Evolutionary conservation across 208 protist species (phyloP), one percentile per base, ranked within the genome.

Genomic region (Zelonia costaricensis): DNA sequence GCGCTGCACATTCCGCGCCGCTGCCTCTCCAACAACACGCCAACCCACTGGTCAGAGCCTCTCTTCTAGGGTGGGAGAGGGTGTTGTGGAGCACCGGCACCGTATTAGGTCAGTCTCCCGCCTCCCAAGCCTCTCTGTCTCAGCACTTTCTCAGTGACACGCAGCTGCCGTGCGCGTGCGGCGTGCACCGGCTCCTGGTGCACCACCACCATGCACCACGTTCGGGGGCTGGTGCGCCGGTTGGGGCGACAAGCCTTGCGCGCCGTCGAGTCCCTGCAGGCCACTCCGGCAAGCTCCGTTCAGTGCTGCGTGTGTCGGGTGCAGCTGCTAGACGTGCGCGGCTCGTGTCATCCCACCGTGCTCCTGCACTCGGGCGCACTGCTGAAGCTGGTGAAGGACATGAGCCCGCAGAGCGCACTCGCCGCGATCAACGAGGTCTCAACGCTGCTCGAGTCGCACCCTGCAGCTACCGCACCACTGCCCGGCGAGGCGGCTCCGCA

Each of bases 151-250:
- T n/a, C n/a, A n/a, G n/a, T n/a, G n/a, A n/a, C n/a, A n/a, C n/a
- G n/a, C n/a, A n/a, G n/a, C n/a, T n/a, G n/a, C n/a, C n/a, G n/a
- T n/a, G n/a, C n/a, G n/a, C n/a, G n/a, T n/a, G n/a, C n/a, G n/a
- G n/a, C n/a, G n/a, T n/a, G n/a, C n/a, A n/a, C n/a, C n/a, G n/a
- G n/a, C n/a, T n/a, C n/a, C n/a, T n/a, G n/a, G n/a, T n/a, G n/a
- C n/a, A n/a, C n/a, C n/a, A n/a, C n/a, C n/a, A 38, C 5, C 25
- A 91, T 91, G 84, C 76, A 91, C 52, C 77, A 91, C 35, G 64
- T 82, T 13, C 76, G 80, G 25, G 80, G 79, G 16, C 63, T 91
- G 18, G 75, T 87, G 4, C 72, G 73, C 4, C 75, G 56, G 1
- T 65, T 64, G 0, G 74, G 78, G 10, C 43, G 49, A 10, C 31